These are phyloP conservation scores for Bremia lactucae DNA, from an alignment of 352 stramenopile species.

Conservation along the genomic window DNA sequence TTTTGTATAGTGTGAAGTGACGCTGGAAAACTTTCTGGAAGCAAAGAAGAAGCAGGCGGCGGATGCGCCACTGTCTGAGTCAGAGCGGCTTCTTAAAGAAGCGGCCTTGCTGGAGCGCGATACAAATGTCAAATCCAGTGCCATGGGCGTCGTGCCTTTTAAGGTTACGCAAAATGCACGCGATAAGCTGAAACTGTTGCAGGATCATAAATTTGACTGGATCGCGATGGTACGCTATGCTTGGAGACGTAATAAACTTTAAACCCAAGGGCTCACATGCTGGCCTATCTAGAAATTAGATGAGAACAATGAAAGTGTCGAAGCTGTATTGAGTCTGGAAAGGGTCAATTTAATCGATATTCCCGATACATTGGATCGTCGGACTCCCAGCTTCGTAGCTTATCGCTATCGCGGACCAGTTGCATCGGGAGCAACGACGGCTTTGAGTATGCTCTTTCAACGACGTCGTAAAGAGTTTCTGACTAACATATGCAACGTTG, in stretches of 20 bases:
- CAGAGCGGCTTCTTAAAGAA: slow-evolving; percentile 75
- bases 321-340: slow-evolving; percentile 72
- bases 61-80: slow-evolving; percentile 77
- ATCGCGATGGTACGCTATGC: slow-evolving; percentile 85
- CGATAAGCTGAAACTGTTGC: slow-evolving; percentile 65
- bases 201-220: slow-evolving; percentile 81
- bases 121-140: slow-evolving; percentile 79
- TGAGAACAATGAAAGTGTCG: slow-evolving; percentile 62
- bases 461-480: not conserved
- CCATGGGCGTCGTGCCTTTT: slow-evolving; percentile 86
- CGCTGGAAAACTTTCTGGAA: slow-evolving; percentile 60
- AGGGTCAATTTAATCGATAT: slow-evolving; percentile 61
- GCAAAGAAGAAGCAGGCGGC: slow-evolving; percentile 57
- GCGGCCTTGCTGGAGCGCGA: slow-evolving; percentile 67
- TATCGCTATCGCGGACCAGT: slow-evolving; percentile 53
- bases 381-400: slow-evolving; percentile 64
- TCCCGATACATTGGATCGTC: slow-evolving; percentile 39
- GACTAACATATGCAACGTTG: too few species aligned
- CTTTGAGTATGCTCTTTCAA: slow-evolving; percentile 22
- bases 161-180: slow-evolving; percentile 69
- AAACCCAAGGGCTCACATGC: too few species aligned
- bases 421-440: slow-evolving; percentile 19
- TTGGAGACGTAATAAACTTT: too few species aligned
- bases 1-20: slow-evolving; percentile 52
- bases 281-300: slow-evolving; percentile 50